Evolutionary conservation across 352 stramenopile genomes (phyloP).

Genomic region (Phytophthora quininea): DNA sequence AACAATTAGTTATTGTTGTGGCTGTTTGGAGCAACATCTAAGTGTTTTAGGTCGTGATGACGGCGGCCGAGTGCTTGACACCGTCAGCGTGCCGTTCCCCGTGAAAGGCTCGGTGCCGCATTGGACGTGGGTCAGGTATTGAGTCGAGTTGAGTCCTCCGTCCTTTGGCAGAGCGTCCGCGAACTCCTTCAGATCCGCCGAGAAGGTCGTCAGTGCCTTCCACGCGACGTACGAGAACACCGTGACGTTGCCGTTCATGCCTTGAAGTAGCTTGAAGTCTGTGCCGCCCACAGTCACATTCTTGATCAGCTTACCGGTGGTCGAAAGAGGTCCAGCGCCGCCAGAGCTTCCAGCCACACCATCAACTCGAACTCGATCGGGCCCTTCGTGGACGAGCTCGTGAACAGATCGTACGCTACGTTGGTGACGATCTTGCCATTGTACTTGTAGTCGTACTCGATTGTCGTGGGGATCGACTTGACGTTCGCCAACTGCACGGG

Average conservation of each 20-base stretch:
- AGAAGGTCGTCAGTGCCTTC: too few relatives aligned
- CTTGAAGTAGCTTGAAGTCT: too few relatives aligned
- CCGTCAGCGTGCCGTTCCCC: conserved; percentile 21
- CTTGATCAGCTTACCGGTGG: conserved; percentile 25
- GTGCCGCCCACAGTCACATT: conserved; percentile 19
- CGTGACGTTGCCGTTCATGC: conserved; percentile 34
- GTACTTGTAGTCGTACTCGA: conserved; percentile 40
- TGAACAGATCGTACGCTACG: conserved; percentile 45
- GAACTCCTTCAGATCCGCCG: conserved; percentile 28
- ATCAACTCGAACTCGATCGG: conserved; percentile 41
- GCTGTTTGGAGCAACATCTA: too few relatives aligned
- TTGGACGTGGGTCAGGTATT: conserved; percentile 28
- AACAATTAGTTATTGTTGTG: too few relatives aligned
- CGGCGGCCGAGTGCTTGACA: conserved; percentile 18
- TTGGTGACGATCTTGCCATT: conserved; percentile 36
- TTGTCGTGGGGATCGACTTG: conserved; percentile 33
- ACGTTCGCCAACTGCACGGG: conserved; percentile 30
- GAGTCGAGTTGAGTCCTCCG: conserved; percentile 9
- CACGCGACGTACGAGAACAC: conserved; percentile 41
- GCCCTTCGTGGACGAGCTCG: conserved; percentile 22
- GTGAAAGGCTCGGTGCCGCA: conserved; percentile 28
- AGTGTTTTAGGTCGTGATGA: conserved; percentile 13
- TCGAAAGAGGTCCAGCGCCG: conserved; percentile 31
- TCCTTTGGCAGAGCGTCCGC: conserved; percentile 20
- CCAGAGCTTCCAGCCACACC: conserved; percentile 37